Percentiles rank a stretch among this genome's conserved stretches.
Evolutionary conservation across 2,329 filamentous ascomycete species (phyloP).

Genomic region (Fusarium floridanum): DNA sequence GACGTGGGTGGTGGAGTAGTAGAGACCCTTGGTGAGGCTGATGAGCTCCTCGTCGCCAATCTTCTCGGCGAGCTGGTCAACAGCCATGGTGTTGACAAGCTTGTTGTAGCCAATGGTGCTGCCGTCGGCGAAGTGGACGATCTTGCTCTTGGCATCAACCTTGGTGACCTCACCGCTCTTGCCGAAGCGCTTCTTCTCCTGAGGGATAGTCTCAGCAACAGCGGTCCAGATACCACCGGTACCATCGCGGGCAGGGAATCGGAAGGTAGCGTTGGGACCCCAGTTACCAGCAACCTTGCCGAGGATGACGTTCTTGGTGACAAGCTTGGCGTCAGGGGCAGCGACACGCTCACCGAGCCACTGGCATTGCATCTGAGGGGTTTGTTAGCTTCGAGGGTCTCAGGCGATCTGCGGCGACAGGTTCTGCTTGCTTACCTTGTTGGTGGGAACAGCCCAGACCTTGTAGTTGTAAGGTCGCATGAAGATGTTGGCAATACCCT

Average conservation of each 20-base stretch:
- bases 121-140: slow-evolving; percentile 84
- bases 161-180: slow-evolving; percentile 86
- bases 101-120: slow-evolving; percentile 92
- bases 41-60: slow-evolving; percentile 91
- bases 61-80: slow-evolving; percentile 87
- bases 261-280: slow-evolving; percentile 98
- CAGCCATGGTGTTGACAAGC: slow-evolving; percentile 95
- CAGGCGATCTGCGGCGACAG: neutral
- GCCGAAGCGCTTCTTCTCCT: slow-evolving; percentile 92
- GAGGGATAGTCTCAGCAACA: slow-evolving; percentile 90
- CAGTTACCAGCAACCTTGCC: slow-evolving; percentile 97
- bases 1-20: slow-evolving; percentile 97
- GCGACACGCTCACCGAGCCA: slow-evolving; percentile 99
- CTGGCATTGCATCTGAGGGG: slow-evolving; percentile 90
- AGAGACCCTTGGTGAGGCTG: slow-evolving; percentile 87
- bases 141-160: slow-evolving; percentile 88
- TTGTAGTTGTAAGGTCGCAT: slow-evolving; percentile 99
- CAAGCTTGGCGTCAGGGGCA: slow-evolving; percentile 92
- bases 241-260: slow-evolving; percentile 94
- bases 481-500: slow-evolving; percentile 92
- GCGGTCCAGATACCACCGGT: slow-evolving; percentile 99
- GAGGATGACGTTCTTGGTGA: slow-evolving; percentile 94
- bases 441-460: slow-evolving; percentile 98
- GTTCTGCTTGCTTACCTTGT: slow-evolving; percentile 73
- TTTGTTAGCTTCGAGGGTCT: slow-evolving; percentile 12